A percentile compares a stretch with the other conserved stretches of the same genome.
phyloP scores from a whole-genome alignment of 2,329 filamentous ascomycete genomes.

The Calonectria pseudoreteaudii region DNA sequence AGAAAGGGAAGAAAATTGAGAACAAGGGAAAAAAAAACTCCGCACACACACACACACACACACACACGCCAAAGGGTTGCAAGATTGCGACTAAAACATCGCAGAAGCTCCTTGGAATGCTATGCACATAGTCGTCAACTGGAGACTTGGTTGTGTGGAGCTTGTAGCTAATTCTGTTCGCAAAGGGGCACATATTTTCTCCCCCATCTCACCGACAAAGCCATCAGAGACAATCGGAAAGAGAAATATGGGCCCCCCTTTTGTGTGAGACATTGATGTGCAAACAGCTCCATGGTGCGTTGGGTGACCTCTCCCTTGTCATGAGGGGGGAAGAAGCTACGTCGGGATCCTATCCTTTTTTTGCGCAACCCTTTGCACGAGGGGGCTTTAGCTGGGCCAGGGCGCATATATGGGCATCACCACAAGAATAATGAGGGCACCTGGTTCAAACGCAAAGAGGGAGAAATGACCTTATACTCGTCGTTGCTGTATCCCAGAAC shows the following conservation, averaged over 20 bases:
- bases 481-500: slow-evolving; percentile 18
- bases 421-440: not conserved
- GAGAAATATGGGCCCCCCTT: not conserved
- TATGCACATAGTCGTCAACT: slow-evolving; percentile 18
- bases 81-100: slow-evolving; percentile 21
- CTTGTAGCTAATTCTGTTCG: not conserved
- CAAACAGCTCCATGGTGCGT: not conserved
- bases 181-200: not conserved
- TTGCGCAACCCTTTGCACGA: slow-evolving; percentile 3
- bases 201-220: not conserved
- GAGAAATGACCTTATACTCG: slow-evolving; percentile 28
- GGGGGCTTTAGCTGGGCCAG: not conserved
- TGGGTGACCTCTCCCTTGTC: not conserved
- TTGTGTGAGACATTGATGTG: slow-evolving; percentile 3
- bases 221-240: slow-evolving; percentile 5
- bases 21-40: slow-evolving; percentile 13
- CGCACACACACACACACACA: too few relatives aligned
- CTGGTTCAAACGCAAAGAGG: not conserved
- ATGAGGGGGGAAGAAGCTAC: not conserved
- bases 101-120: slow-evolving; percentile 21
- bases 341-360: not conserved
- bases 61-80: slow-evolving; percentile 7
- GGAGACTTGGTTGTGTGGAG: not conserved
- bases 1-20: slow-evolving; percentile 12
- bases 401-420: not conserved